Evolutionary conservation across 495 filamentous ascomycete species (phyloP).

Genomic region (Thozetella sp.): DNA sequence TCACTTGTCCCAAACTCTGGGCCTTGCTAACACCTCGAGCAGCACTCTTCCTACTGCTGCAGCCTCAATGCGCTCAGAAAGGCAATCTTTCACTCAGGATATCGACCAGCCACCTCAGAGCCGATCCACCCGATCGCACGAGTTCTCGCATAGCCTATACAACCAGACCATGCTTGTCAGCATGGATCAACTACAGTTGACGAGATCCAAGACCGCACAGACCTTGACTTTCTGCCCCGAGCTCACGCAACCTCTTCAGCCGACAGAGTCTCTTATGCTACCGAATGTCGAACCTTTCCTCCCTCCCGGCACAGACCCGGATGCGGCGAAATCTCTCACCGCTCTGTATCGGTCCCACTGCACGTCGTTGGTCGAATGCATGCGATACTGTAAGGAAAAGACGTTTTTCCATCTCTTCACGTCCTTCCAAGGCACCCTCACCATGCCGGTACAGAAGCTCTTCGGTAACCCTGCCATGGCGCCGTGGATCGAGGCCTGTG

Average conservation of each 20-base stretch:
- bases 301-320: constrained; percentile 75
- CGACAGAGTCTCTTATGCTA: constrained; percentile 69
- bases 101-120: constrained; percentile 27
- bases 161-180: constrained; percentile 47
- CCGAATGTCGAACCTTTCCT: constrained; percentile 78
- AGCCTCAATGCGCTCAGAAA: constrained; percentile 44
- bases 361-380: constrained; percentile 90
- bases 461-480: constrained; percentile 80
- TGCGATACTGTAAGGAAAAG: constrained; percentile 93
- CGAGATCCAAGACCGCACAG: constrained; percentile 60
- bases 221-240: constrained; percentile 66
- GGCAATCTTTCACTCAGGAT: constrained; percentile 68
- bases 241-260: constrained; percentile 48
- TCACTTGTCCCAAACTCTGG: not conserved
- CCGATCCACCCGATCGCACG: constrained; percentile 21
- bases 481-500: constrained; percentile 92
- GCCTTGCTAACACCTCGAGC: not conserved
- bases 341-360: constrained; percentile 93
- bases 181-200: constrained; percentile 44
- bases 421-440: constrained; percentile 93
- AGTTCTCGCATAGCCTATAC: constrained; percentile 45
- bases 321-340: constrained; percentile 77
- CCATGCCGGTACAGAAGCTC: constrained; percentile 95
- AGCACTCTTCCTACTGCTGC: constrained; percentile 26
- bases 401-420: constrained; percentile 94